Evolutionary conservation across 805 yeast genomes (phyloP), one percentile per base, ranked within the genome.

Genomic region (Candida anglica): DNA sequence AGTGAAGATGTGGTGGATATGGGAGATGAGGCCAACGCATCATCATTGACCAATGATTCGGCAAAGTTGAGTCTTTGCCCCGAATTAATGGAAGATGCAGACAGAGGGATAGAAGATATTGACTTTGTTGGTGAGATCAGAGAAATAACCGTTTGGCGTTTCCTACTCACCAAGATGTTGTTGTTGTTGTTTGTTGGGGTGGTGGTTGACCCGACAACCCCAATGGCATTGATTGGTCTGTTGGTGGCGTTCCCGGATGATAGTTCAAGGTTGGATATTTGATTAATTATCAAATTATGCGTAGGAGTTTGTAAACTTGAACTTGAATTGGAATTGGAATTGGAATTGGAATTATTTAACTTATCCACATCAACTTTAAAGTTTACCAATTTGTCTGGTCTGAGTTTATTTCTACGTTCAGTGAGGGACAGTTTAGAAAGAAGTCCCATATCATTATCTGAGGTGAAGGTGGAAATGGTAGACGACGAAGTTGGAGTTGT

Each of bases 101-200:
- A 35, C 19, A 29, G 30, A 2, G 58, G 57, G 4, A 54, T 50
- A 13, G 50, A 38, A 13, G 47, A 34, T 6, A 49, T 38, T 7
- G 63, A 53, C 35, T 56, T 59, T 6, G 67, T 65, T 1, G 71
- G 72, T 3, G 69, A 61, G n/a, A 64, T 60, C 14, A 69, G 62
- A 19, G 63, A 53, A 28, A 66, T 61, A 10, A 66, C 63, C 4
- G 71, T 66, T 33, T 66, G 73, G 11, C 70, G 53, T 34, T 59
- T 63, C 18, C 63, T 9, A 30, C 27, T 9, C 28, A 32, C 38
- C 3, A 29, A 28, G 21, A 27, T 20, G 27, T 23, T 19, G 14
- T 19, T 36, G 28, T 29, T 33, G 28, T 27, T 32, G 9, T 15
- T 15, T 15, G 17, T 11, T 25, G 41, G 32, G 6, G 19, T 22